Base-by-base conservation (phyloP, 768 basidiomycete species). In the Suillus lakei region DNA sequence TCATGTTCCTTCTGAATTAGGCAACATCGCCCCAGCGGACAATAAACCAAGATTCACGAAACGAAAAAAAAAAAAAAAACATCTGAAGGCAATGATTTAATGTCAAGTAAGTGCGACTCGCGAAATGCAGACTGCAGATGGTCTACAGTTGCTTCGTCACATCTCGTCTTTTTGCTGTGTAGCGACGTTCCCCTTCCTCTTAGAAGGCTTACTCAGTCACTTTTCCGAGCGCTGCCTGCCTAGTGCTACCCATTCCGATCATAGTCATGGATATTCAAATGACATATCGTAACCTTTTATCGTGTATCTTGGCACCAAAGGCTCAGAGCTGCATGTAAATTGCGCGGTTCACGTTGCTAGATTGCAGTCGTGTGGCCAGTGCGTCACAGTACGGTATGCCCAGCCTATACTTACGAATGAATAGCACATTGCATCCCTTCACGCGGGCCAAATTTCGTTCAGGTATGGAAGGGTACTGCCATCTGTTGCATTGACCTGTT, bases 401-500 rank as follows among this genome's bases (percentile, higher is more conserved):
- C 38, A 12, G 38, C n/a, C n/a, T n/a, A 39, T 39, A 13, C 39
- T 39, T 39, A 39, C 12, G 39, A 39, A 15, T 15, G 13, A 15
- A 13, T 13, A 39, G 39, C 48, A 23, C 7, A 16, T 26, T 3
- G 15, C 13, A 26, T 15, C 23, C 13, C 5, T 48, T 28, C 26
- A 5, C 28, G 2, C 9, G 4, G 18, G 18, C 15, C 4, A 53
- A 18, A 53, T 18, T 39, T 32, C 30, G 5, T 54, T 32, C n/a
- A 34, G 51, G 51, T 30, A 53, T 30, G 51, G 18, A 21, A 34
- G 21, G 5, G 10, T 32, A 21, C 18, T 34, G 66, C 62, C 18
- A 36, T 38, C n/a, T 60, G 32, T 26, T 69, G 60, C 16, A 50
- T 50, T 50, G 1, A 61, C n/a, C 5, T 46, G 46, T 30, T 59